Conservation (phyloP, 2,329 filamentous ascomycete species). For the Penicillium polonicum region DNA sequence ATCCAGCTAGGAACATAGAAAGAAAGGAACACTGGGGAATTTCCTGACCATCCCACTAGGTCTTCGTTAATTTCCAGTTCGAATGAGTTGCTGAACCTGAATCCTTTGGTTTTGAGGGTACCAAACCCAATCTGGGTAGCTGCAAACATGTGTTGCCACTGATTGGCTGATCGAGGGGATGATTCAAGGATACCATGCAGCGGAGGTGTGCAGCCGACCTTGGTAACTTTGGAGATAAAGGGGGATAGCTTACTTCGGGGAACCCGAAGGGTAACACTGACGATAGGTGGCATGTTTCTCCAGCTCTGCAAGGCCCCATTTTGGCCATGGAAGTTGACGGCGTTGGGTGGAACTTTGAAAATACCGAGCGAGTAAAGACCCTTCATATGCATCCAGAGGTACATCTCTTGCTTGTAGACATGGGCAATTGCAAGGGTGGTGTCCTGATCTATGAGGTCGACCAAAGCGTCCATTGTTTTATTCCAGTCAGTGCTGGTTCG, state of each 20-base stretch:
- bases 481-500: too few relatives aligned
- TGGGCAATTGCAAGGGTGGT: too few relatives aligned
- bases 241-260: not conserved
- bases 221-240: not conserved
- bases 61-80: not conserved
- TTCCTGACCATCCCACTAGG: not conserved
- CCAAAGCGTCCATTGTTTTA: too few relatives aligned
- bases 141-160: not conserved
- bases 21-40: not conserved
- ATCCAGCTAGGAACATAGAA: not conserved
- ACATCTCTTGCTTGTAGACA: too few relatives aligned
- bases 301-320: too few relatives aligned
- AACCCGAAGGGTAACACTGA: not conserved
- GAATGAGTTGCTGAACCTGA: not conserved
- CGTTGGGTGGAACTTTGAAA: too few relatives aligned
- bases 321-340: too few relatives aligned
- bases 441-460: too few relatives aligned
- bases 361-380: too few relatives aligned
- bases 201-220: not conserved
- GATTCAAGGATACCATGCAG: not conserved
- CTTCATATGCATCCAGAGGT: too few relatives aligned
- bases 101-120: not conserved
- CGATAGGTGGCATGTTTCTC: not conserved
- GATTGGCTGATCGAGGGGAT: not conserved
- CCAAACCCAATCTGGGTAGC: not conserved